phyloP scores from a whole-genome alignment of 257 asterid species.

The Scutellaria baicalensis region DNA sequence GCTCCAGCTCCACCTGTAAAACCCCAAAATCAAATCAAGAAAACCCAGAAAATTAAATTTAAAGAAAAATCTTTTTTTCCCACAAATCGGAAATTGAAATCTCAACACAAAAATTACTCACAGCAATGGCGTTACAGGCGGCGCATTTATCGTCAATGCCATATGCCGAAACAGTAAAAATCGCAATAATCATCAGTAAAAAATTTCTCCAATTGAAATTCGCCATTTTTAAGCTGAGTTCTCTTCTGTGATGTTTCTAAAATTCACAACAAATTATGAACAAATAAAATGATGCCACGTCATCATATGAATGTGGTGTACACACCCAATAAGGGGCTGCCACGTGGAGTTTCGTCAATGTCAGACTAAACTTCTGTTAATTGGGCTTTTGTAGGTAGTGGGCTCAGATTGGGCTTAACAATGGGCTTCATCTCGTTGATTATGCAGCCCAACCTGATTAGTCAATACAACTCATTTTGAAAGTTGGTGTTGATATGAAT shows the following conservation, averaged over 20 bases:
- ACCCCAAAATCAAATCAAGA: background rate
- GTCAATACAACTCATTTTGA: no score
- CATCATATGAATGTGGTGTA: constrained; percentile 15
- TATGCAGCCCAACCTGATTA: no score
- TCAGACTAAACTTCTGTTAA: background rate
- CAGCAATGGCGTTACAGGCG: constrained; percentile 94
- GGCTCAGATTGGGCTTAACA: background rate
- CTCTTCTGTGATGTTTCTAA: background rate
- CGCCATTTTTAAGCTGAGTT: constrained; percentile 20
- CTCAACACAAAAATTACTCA: constrained; percentile 22
- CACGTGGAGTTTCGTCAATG: constrained; percentile 7
- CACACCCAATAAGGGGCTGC: constrained; percentile 7
- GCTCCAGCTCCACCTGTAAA: constrained; percentile 87
- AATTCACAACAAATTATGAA: background rate
- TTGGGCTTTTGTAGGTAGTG: background rate
- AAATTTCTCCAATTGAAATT: background rate
- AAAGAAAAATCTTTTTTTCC: background rate
- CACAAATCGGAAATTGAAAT: background rate
- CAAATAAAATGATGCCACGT: constrained; percentile 3
- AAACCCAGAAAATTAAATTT: background rate
- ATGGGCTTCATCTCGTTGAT: background rate
- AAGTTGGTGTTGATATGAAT: no score
- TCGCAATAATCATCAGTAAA: constrained; percentile 5
- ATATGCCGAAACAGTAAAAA: constrained; percentile 23
- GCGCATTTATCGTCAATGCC: constrained; percentile 79